A percentile compares a stretch with the other conserved stretches of the same genome.
These are phyloP conservation scores for Saturnispora serradocipensis DNA, from an alignment of 805 yeast species.

Conservation along the genomic window DNA sequence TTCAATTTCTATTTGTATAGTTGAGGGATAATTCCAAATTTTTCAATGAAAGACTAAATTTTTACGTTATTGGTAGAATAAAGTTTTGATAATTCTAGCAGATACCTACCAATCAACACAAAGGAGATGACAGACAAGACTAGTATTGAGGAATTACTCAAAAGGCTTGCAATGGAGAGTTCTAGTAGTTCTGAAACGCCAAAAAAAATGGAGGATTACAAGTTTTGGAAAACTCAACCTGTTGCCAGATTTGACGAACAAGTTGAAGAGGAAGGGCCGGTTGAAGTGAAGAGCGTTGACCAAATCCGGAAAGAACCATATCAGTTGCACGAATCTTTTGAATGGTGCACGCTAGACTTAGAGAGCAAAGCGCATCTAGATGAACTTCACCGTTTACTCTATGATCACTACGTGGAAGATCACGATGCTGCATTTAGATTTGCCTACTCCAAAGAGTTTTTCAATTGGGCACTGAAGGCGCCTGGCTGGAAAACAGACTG, in stretches of 20 bases:
- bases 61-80: neutral
- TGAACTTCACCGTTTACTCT: conserved; percentile 71
- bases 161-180: conserved; percentile 43
- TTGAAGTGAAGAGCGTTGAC: conserved; percentile 62
- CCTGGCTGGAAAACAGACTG: conserved; percentile 90
- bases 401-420: conserved; percentile 92
- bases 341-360: conserved; percentile 78
- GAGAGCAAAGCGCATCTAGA: conserved; percentile 45
- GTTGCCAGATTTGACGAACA: conserved; percentile 70
- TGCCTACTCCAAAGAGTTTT: conserved; percentile 73
- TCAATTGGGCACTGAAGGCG: conserved; percentile 87
- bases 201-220: conserved; percentile 78
- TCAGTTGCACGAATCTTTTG: conserved; percentile 69
- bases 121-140: conserved; percentile 18
- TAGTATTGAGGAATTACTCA: conserved; percentile 51
- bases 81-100: neutral
- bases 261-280: conserved; percentile 63
- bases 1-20: neutral
- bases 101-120: neutral
- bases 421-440: conserved; percentile 86
- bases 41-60: neutral
- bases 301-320: conserved; percentile 66
- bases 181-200: conserved; percentile 40
- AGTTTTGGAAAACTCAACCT: conserved; percentile 98
- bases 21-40: neutral